Conservation (phyloP, 2,329 filamentous ascomycete genomes). For the Clarireedia paspali region DNA sequence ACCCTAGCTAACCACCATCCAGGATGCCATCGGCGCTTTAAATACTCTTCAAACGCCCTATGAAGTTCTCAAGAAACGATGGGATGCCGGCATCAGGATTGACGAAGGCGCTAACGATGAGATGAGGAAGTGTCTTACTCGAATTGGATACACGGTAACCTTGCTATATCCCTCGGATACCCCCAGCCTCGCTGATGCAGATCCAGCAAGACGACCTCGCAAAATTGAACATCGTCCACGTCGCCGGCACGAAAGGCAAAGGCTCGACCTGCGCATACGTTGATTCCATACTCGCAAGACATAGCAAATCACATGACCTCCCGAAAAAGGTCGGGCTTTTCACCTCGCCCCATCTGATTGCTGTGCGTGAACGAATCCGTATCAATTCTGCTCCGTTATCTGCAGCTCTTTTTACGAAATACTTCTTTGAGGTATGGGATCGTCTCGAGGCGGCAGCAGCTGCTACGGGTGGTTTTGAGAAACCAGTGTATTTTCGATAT, state of each 20-base stretch:
- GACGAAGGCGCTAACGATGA: slow-evolving; percentile 67
- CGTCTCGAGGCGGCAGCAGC: slow-evolving; percentile 34
- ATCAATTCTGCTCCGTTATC: slow-evolving; percentile 52
- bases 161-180: neutral
- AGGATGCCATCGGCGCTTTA: slow-evolving; percentile 80
- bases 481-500: slow-evolving; percentile 51
- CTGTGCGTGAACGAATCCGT: slow-evolving; percentile 60
- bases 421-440: slow-evolving; percentile 64
- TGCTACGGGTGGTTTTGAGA: slow-evolving; percentile 27
- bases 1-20: slow-evolving; percentile 5
- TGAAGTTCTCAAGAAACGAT: slow-evolving; percentile 68
- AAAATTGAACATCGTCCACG: slow-evolving; percentile 59
- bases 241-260: slow-evolving; percentile 72
- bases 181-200: neutral
- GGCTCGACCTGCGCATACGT: slow-evolving; percentile 65
- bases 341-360: slow-evolving; percentile 61
- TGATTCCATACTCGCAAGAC: slow-evolving; percentile 51
- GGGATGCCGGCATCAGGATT: slow-evolving; percentile 63
- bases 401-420: slow-evolving; percentile 50
- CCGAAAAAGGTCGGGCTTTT: slow-evolving; percentile 48
- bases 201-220: slow-evolving; percentile 34
- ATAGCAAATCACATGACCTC: slow-evolving; percentile 31
- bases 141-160: slow-evolving; percentile 63
- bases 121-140: slow-evolving; percentile 69
- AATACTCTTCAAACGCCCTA: slow-evolving; percentile 91